phyloP scores from a whole-genome alignment of 352 stramenopile genomes.

The Globisporangium heterothallicum region DNA sequence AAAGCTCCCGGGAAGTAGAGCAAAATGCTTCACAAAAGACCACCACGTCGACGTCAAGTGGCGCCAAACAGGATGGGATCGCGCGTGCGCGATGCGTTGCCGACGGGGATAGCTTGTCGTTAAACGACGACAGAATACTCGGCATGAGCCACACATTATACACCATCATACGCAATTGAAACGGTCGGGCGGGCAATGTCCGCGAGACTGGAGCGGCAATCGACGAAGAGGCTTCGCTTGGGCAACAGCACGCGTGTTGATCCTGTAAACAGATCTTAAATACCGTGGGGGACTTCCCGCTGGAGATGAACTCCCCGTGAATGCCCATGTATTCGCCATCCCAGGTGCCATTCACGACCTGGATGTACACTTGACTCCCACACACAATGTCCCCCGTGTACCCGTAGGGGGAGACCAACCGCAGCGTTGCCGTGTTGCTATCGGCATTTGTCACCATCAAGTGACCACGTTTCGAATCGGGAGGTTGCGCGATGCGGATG shows the following conservation, averaged over 20 bases:
- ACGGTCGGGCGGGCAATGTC: slow-evolving; percentile 10
- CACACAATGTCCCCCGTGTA: slow-evolving; percentile 33
- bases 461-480: slow-evolving; percentile 53
- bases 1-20: slow-evolving; percentile 27
- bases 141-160: slow-evolving; percentile 78
- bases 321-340: slow-evolving; percentile 41
- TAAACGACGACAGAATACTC: slow-evolving; percentile 50
- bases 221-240: slow-evolving; percentile 11
- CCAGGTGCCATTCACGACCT: slow-evolving; percentile 46
- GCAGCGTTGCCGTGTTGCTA: slow-evolving; percentile 28
- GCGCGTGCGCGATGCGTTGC: slow-evolving; percentile 40
- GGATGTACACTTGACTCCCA: slow-evolving; percentile 47
- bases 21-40: slow-evolving; percentile 77
- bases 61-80: slow-evolving; percentile 39
- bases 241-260: slow-evolving; percentile 14
- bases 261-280: slow-evolving; percentile 31
- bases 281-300: slow-evolving; percentile 36
- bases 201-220: not conserved
- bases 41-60: slow-evolving; percentile 44
- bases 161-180: slow-evolving; percentile 49
- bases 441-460: slow-evolving; percentile 36
- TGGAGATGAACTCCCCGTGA: slow-evolving; percentile 45
- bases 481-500: slow-evolving; percentile 32
- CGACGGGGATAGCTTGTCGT: slow-evolving; percentile 54
- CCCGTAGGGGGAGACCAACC: slow-evolving; percentile 53